phyloP scores from a whole-genome alignment of 2,329 filamentous ascomycete genomes.

The Cladosporium sp. region DNA sequence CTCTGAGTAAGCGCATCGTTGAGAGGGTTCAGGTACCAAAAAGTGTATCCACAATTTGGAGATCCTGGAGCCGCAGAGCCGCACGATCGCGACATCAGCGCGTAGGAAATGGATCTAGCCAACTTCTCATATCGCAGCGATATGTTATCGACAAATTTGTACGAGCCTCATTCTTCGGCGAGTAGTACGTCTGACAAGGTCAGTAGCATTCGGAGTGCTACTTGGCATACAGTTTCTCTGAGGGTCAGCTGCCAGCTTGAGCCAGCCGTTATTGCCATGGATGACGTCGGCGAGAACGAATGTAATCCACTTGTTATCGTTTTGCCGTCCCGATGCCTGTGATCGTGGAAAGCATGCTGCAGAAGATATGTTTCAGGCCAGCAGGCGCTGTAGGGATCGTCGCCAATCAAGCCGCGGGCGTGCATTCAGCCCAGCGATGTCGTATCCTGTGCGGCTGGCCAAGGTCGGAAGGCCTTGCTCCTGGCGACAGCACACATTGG shows the following conservation, averaged over 20 bases:
- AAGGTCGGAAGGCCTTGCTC: not conserved
- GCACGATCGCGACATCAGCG: not conserved
- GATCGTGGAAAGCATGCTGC: not conserved
- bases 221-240: not conserved
- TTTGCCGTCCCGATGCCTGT: not conserved
- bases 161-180: too few species aligned
- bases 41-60: not conserved
- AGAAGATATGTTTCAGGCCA: not conserved
- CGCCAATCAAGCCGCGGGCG: not conserved
- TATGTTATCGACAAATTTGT: too few species aligned
- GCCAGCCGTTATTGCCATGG: not conserved
- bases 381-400: not conserved
- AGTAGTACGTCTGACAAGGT: too few species aligned
- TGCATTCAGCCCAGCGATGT: not conserved
- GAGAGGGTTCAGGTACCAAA: not conserved
- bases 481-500: not conserved
- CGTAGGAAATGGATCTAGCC: too few species aligned
- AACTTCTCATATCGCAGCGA: too few species aligned
- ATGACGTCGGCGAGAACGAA: slow-evolving; percentile 1
- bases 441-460: not conserved
- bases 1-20: not conserved
- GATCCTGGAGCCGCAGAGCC: slow-evolving; percentile 4
- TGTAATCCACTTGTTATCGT: not conserved
- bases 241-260: not conserved
- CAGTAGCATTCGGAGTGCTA: too few species aligned